These are phyloP conservation scores for Talaromyces sp. DNA, from an alignment of 2,329 filamentous ascomycete species.

Conservation along the genomic window DNA sequence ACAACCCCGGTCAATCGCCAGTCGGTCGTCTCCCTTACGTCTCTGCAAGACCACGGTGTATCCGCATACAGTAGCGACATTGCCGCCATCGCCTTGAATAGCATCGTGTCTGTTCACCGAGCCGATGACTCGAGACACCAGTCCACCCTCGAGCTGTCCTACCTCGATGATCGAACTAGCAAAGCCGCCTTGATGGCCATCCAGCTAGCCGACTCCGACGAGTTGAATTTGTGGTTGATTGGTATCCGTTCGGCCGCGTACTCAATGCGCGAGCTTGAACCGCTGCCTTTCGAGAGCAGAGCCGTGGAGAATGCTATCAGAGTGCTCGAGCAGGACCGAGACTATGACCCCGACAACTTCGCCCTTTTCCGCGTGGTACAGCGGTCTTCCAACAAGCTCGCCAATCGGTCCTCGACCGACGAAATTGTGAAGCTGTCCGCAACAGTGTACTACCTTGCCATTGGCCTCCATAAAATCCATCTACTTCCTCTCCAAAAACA, in stretches of 20 bases:
- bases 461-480: conserved; percentile 66
- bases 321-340: conserved; percentile 59
- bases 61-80: conserved; percentile 52
- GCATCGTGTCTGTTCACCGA: conserved; percentile 63
- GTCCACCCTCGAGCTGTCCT: conserved; percentile 63
- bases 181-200: conserved; percentile 59
- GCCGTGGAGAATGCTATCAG: conserved; percentile 59
- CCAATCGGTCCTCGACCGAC: conserved; percentile 56
- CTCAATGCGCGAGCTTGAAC: conserved; percentile 48
- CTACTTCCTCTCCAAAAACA: conserved; percentile 60
- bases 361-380: conserved; percentile 65
- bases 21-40: conserved; percentile 55
- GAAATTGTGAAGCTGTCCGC: conserved; percentile 61
- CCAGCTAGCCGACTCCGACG: conserved; percentile 59
- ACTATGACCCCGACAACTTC: conserved; percentile 64
- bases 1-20: conserved; percentile 49
- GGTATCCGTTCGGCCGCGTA: conserved; percentile 57
- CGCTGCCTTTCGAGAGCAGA: conserved; percentile 51
- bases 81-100: conserved; percentile 54
- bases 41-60: conserved; percentile 57
- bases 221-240: conserved; percentile 61
- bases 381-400: conserved; percentile 53
- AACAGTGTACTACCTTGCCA: conserved; percentile 62
- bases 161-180: conserved; percentile 59
- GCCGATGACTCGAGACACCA: conserved; percentile 60